phyloP scores from a whole-genome alignment of 225 moss, liverwort and hornwort species.

The Polytrichum commune region DNA sequence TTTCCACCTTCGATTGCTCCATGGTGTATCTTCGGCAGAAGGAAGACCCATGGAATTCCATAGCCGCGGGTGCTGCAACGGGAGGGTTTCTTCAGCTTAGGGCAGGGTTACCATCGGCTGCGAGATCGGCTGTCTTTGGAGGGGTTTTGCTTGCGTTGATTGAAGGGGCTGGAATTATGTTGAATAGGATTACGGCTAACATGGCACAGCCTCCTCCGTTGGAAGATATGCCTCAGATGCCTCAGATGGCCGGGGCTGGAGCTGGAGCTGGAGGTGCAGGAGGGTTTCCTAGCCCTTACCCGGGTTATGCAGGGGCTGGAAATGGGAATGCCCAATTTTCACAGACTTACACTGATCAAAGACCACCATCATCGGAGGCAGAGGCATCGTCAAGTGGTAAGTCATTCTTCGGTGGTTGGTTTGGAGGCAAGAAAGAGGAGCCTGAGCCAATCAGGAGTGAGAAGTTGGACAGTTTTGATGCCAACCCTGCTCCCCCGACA shows the following conservation, averaged over 20 bases:
- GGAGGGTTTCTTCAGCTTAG: constrained; percentile 54
- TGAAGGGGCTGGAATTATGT: constrained; percentile 58
- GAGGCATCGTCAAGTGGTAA: constrained; percentile 29
- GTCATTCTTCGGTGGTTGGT: constrained; percentile 40
- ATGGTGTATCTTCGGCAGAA: constrained; percentile 57
- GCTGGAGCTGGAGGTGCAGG: constrained; percentile 21
- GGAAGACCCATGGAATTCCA: constrained; percentile 70
- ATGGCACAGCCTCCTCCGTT: constrained; percentile 47
- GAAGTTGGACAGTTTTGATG: constrained; percentile 58
- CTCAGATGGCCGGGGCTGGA: constrained; percentile 26
- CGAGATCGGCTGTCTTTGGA: constrained; percentile 50
- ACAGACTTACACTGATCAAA: constrained; percentile 32
- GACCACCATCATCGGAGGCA: not conserved
- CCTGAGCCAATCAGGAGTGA: constrained; percentile 33
- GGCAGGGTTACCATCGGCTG: constrained; percentile 42
- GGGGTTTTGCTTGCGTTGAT: constrained; percentile 52
- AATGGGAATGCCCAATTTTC: constrained; percentile 30
- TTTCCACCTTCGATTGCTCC: constrained; percentile 52
- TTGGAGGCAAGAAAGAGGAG: constrained; percentile 54
- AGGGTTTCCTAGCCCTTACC: constrained; percentile 20
- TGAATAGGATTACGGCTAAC: constrained; percentile 42
- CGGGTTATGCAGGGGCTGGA: constrained; percentile 34
- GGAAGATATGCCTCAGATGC: constrained; percentile 41
- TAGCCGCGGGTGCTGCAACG: constrained; percentile 56
- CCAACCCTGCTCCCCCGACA: constrained; percentile 53